A percentile compares a stretch with the other conserved stretches of the same genome.
Conservation (phyloP, 1,139 yeast genomes). For the Groenewaldozyma auringiensis region DNA sequence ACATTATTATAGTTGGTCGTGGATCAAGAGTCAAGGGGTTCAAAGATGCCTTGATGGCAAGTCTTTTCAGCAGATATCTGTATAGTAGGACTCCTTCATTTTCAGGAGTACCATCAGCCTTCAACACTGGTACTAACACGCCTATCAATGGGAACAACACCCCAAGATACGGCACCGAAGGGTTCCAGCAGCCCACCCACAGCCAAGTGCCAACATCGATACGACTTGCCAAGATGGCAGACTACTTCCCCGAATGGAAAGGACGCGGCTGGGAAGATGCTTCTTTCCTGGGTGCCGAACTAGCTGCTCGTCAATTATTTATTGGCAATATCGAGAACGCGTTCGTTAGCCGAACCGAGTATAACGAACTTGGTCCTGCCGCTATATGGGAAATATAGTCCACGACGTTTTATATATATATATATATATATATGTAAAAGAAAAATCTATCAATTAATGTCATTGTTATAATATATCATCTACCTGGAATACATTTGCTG, state of each 20-base stretch:
- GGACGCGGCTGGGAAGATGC: conserved; percentile 73
- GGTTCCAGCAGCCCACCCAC: conserved; percentile 17
- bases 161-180: conserved; percentile 18
- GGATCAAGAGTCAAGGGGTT: conserved; percentile 72
- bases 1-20: conserved; percentile 69
- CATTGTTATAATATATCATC: background rate
- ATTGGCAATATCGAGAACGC: conserved; percentile 50
- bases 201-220: conserved; percentile 73
- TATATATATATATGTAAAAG: background rate
- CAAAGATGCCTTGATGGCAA: conserved; percentile 57
- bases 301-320: conserved; percentile 79
- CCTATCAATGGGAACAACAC: conserved; percentile 26
- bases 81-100: conserved; percentile 35
- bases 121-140: conserved; percentile 31
- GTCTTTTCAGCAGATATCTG: conserved; percentile 52
- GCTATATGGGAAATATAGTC: conserved; percentile 44
- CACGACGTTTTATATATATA: background rate
- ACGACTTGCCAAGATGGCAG: conserved; percentile 66
- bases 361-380: conserved; percentile 72
- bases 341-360: conserved; percentile 63
- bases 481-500: background rate
- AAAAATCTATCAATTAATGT: background rate
- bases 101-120: conserved; percentile 33
- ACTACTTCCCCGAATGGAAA: conserved; percentile 95
- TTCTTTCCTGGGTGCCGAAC: conserved; percentile 76